A percentile compares a stretch with the other conserved stretches of the same genome.
Evolutionary conservation across 106 monocot species (phyloP).

Genomic region (Apostasia shenzhenica): DNA sequence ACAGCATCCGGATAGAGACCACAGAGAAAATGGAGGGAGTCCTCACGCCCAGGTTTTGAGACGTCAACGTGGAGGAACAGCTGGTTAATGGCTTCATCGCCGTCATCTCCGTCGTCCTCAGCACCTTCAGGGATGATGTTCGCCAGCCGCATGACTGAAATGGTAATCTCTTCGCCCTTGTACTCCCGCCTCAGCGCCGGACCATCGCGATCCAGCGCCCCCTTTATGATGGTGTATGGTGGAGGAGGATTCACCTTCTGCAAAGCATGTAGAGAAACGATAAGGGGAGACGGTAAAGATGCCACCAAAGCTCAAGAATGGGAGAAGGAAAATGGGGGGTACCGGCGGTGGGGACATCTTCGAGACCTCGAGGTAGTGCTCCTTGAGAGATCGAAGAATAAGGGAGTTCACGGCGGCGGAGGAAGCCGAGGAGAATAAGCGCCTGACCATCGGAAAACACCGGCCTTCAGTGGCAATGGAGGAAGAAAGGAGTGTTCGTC

Average conservation of each 20-base stretch:
- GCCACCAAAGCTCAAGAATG: not conserved
- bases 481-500: not conserved
- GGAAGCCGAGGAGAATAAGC: slow-evolving; percentile 4
- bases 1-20: slow-evolving; percentile 90
- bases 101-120: slow-evolving; percentile 46
- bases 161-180: slow-evolving; percentile 62
- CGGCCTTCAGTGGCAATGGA: not conserved
- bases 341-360: slow-evolving; percentile 49
- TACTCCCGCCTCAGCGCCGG: slow-evolving; percentile 57
- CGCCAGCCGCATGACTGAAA: slow-evolving; percentile 78
- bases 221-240: slow-evolving; percentile 62
- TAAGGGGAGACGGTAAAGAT: not conserved
- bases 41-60: slow-evolving; percentile 47
- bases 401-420: slow-evolving; percentile 16
- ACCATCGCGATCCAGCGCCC: slow-evolving; percentile 52
- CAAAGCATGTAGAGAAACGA: not conserved
- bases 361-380: slow-evolving; percentile 31
- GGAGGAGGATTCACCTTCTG: slow-evolving; percentile 71
- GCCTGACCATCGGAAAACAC: not conserved
- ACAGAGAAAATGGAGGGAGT: slow-evolving; percentile 79
- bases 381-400: slow-evolving; percentile 30
- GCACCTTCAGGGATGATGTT: slow-evolving; percentile 51
- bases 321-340: not conserved
- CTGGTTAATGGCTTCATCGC: slow-evolving; percentile 60
- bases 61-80: slow-evolving; percentile 89